These are phyloP conservation scores for Scenedesmus sp. DNA, from an alignment of 163 green algal species.

Conservation along the genomic window DNA sequence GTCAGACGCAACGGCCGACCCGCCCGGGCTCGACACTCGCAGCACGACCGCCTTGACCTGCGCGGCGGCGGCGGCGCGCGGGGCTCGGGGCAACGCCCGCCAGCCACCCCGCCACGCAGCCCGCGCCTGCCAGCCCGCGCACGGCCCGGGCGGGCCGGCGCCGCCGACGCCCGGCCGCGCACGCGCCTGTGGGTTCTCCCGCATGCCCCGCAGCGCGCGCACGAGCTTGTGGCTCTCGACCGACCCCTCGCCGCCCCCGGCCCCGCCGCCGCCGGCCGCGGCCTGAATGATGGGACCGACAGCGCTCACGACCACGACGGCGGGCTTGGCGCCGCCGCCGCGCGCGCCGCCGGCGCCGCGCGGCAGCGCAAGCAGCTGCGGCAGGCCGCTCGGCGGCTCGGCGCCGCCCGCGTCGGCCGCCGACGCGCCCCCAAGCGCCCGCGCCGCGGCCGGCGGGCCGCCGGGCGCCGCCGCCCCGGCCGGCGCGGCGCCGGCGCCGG, in stretches of 20 bases:
- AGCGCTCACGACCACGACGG: slow-evolving; percentile 39
- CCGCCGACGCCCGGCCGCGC: no score
- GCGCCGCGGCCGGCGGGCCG: no score
- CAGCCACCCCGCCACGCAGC: not conserved
- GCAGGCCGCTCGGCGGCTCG: not conserved
- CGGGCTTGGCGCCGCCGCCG: not conserved
- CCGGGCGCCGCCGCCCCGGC: no score
- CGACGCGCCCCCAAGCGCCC: no score
- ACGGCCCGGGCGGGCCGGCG: no score
- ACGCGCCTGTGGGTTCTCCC: slow-evolving; percentile 29
- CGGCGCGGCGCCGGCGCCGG: no score
- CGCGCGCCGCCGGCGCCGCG: not conserved
- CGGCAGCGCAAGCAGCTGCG: not conserved
- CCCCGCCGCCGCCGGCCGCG: not conserved
- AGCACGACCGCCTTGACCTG: slow-evolving; percentile 65
- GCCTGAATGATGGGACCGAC: slow-evolving; percentile 35
- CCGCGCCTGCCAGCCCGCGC: no score
- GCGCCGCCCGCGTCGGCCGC: not conserved
- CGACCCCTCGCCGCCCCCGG: not conserved
- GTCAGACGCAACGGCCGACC: slow-evolving; percentile 62
- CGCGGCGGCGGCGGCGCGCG: not conserved
- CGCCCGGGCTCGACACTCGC: slow-evolving; percentile 62
- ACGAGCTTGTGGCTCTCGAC: slow-evolving; percentile 32
- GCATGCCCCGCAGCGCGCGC: not conserved
- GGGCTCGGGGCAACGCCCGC: slow-evolving; percentile 1